Conservation (phyloP, 768 basidiomycete species). For the Pleurotus djamor region DNA sequence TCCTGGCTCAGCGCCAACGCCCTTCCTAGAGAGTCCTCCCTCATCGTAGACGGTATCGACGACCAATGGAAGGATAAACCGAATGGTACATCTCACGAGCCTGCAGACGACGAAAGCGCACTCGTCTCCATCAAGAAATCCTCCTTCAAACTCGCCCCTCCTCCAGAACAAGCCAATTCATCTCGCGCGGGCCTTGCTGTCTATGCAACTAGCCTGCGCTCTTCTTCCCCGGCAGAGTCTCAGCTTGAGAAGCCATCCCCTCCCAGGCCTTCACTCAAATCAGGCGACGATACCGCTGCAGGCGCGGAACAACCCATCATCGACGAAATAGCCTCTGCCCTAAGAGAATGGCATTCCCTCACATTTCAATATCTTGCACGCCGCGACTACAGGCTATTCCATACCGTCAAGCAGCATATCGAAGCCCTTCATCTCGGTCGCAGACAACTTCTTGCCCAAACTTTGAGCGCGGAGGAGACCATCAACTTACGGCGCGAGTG, state of each 20-base stretch:
- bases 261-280: constrained; percentile 91
- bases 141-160: constrained; percentile 72
- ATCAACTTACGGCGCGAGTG: constrained; percentile 80
- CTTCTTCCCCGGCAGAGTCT: constrained; percentile 64
- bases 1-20: constrained; percentile 36
- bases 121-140: constrained; percentile 36
- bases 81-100: constrained; percentile 21
- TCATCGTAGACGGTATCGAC: constrained; percentile 34
- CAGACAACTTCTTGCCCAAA: constrained; percentile 85
- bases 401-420: constrained; percentile 83
- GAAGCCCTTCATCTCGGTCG: constrained; percentile 91
- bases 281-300: constrained; percentile 88
- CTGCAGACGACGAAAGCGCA: constrained; percentile 36
- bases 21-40: constrained; percentile 23
- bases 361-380: constrained; percentile 90
- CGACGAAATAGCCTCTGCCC: constrained; percentile 94
- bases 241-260: constrained; percentile 73
- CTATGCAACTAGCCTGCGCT: constrained; percentile 74
- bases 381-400: constrained; percentile 88
- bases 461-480: constrained; percentile 85
- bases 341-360: constrained; percentile 93
- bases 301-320: constrained; percentile 87
- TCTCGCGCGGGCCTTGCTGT: constrained; percentile 72
- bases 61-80: constrained; percentile 47
- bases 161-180: constrained; percentile 72